Evolutionary conservation across 2,329 filamentous ascomycete species (phyloP).

Genomic region (Neurospora sp.): DNA sequence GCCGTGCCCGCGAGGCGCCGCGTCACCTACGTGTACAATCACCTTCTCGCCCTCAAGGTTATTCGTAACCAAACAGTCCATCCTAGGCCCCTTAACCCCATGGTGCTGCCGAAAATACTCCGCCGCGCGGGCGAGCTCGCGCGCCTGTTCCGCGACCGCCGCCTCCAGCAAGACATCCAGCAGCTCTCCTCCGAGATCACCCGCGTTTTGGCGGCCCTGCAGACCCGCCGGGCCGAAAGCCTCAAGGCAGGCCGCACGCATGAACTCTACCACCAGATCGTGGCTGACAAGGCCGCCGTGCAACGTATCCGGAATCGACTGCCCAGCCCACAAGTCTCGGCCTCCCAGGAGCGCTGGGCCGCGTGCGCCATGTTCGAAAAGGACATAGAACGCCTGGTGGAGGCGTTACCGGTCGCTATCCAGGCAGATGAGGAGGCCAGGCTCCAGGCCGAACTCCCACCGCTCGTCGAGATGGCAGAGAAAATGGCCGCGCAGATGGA

Average conservation of each 20-base stretch:
- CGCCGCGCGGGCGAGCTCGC: background rate
- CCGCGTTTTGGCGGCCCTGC: background rate
- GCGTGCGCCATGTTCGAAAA: background rate
- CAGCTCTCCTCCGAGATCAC: background rate
- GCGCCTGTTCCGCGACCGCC: background rate
- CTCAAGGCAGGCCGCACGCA: background rate
- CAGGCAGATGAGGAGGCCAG: background rate
- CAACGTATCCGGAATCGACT: background rate
- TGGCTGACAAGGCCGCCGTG: background rate
- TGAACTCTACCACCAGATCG: background rate
- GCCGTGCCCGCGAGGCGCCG: background rate
- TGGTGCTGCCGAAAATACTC: background rate
- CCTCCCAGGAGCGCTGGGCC: background rate
- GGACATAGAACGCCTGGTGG: background rate
- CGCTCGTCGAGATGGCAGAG: background rate
- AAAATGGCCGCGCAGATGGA: background rate
- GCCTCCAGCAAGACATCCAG: background rate
- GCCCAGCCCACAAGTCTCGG: background rate
- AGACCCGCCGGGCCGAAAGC: background rate
- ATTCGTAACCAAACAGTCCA: background rate
- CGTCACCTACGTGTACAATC: background rate
- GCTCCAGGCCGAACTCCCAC: background rate
- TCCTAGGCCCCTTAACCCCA: background rate
- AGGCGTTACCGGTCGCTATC: background rate
- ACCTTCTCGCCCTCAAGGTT: background rate